phyloP scores from a whole-genome alignment of 1,139 yeast genomes.

The Yamadazyma atmosphaerica region DNA sequence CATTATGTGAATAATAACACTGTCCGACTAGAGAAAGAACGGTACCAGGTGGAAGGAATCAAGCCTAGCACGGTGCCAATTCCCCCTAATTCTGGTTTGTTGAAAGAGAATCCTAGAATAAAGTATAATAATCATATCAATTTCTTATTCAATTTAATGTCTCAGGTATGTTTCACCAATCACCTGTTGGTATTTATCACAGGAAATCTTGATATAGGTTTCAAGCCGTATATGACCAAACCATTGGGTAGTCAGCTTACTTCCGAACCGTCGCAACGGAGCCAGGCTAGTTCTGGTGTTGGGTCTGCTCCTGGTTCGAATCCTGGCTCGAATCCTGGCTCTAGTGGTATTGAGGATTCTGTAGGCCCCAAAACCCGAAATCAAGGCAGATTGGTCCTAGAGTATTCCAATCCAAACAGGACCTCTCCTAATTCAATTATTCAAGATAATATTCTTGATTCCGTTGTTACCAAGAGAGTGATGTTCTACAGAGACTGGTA shows the following conservation, averaged over 20 bases:
- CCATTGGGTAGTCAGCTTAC: background rate
- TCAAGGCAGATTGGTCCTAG: slow-evolving; percentile 10
- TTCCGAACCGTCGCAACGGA: background rate
- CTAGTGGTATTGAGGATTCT: background rate
- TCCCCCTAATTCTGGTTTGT: slow-evolving; percentile 32
- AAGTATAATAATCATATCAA: slow-evolving; percentile 35
- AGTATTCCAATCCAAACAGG: slow-evolving; percentile 7
- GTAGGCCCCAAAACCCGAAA: background rate
- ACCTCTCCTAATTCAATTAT: slow-evolving; percentile 6
- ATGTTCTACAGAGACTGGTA: slow-evolving; percentile 42
- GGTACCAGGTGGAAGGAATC: slow-evolving; percentile 24
- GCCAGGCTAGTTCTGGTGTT: background rate
- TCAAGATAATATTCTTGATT: slow-evolving; percentile 13
- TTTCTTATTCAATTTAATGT: slow-evolving; percentile 26
- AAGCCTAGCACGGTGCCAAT: slow-evolving; percentile 26
- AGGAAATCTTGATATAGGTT: slow-evolving; percentile 35
- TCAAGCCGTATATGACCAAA: slow-evolving; percentile 12
- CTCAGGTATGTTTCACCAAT: slow-evolving; percentile 23
- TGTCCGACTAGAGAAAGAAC: slow-evolving; percentile 20
- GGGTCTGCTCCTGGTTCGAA: slow-evolving; percentile 1
- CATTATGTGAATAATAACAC: slow-evolving; percentile 29
- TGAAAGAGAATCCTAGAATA: slow-evolving; percentile 31
- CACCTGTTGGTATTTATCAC: slow-evolving; percentile 29
- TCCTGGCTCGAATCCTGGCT: slow-evolving; percentile 2
- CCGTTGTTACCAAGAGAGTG: slow-evolving; percentile 26